A percentile compares a stretch with the other conserved stretches of the same genome.
Evolutionary conservation across 345 rosid genomes (phyloP).

Genomic region (Euphorbia peplus): DNA sequence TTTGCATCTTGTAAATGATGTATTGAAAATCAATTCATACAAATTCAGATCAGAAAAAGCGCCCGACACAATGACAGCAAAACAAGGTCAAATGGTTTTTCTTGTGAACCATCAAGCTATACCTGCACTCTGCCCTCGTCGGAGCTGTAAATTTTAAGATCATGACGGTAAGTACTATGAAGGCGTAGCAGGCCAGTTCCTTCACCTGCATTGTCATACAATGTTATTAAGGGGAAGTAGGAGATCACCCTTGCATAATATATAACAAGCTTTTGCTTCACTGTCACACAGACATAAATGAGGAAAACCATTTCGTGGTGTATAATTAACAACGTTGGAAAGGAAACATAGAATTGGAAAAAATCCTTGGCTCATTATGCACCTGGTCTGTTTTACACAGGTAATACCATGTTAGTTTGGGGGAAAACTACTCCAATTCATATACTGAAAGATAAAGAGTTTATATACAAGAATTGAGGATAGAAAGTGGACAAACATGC

Average conservation of each 20-base stretch:
- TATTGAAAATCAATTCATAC: constrained; percentile 3
- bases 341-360: too few relatives aligned
- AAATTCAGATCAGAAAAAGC: constrained; percentile 2
- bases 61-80: constrained; percentile 12
- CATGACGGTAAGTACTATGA: constrained; percentile 98
- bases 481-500: too few relatives aligned
- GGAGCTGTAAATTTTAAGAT: constrained; percentile 97
- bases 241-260: background rate
- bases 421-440: too few relatives aligned
- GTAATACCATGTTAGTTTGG: too few relatives aligned
- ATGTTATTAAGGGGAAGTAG: constrained; percentile 19
- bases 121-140: constrained; percentile 99
- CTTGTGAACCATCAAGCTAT: constrained; percentile 14
- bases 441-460: too few relatives aligned
- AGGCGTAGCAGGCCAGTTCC: constrained; percentile 98
- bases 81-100: constrained; percentile 6
- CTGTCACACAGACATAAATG: background rate
- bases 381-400: too few relatives aligned
- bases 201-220: constrained; percentile 64
- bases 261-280: background rate
- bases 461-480: too few relatives aligned
- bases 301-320: background rate
- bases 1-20: constrained; percentile 12
- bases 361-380: too few relatives aligned
- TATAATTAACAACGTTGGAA: background rate